A percentile compares a stretch with the other conserved stretches of the same genome.
Evolutionary conservation across 1,284 basidiomycete species (phyloP).

Genomic region (Fomitopsis schrenkii): DNA sequence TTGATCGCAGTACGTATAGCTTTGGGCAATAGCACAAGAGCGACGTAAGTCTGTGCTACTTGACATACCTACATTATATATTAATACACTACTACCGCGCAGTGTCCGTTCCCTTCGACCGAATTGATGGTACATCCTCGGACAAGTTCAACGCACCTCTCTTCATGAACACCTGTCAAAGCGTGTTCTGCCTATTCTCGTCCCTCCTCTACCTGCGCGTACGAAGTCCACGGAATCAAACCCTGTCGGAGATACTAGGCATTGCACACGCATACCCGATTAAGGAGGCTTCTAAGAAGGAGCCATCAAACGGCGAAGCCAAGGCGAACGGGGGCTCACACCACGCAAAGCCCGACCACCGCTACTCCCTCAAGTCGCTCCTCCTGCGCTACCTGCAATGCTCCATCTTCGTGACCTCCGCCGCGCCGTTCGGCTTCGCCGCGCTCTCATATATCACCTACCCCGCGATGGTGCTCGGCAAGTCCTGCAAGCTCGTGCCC

Average conservation of each 20-base stretch:
- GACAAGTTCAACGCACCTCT: constrained; percentile 86
- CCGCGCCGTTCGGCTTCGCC: constrained; percentile 94
- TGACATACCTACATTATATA: background rate
- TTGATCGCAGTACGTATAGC: constrained; percentile 30
- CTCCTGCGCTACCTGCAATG: constrained; percentile 79
- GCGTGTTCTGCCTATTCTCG: constrained; percentile 74
- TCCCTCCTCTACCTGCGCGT: constrained; percentile 80
- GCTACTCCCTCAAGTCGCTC: constrained; percentile 48
- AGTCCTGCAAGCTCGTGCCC: constrained; percentile 97
- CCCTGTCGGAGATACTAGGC: constrained; percentile 54
- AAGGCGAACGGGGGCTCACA: constrained; percentile 27
- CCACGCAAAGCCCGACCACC: constrained; percentile 26
- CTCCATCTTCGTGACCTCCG: constrained; percentile 84
- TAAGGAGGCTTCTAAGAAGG: constrained; percentile 1
- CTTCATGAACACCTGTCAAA: constrained; percentile 87
- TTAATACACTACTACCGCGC: background rate
- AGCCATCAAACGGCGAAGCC: constrained; percentile 14
- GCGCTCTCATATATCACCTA: constrained; percentile 95
- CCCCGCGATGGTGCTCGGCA: constrained; percentile 97
- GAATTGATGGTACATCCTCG: constrained; percentile 54
- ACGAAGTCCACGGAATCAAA: constrained; percentile 50
- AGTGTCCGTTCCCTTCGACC: constrained; percentile 85
- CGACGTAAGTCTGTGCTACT: constrained; percentile 45
- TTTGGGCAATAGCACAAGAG: constrained; percentile 93
- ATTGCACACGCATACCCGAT: constrained; percentile 29